Percentiles rank a stretch among this genome's conserved stretches.
These are phyloP conservation scores for Puccinia hordei DNA, from an alignment of 1,284 basidiomycete species.

Conservation along the genomic window DNA sequence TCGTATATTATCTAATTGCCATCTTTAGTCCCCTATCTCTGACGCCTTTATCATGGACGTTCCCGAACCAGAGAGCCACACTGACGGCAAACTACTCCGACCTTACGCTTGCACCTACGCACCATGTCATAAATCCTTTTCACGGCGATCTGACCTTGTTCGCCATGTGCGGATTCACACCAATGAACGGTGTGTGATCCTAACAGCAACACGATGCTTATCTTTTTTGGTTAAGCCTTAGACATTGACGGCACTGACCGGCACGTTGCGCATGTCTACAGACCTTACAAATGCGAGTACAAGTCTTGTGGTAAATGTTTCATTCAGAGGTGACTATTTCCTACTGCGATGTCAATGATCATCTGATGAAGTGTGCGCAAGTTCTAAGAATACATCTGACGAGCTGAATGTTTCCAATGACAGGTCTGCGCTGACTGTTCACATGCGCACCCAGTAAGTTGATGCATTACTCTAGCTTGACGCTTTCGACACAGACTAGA, in stretches of 20 bases:
- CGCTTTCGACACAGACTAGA: neutral
- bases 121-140: slow-evolving; percentile 62
- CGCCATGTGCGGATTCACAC: slow-evolving; percentile 62
- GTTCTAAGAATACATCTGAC: slow-evolving; percentile 52
- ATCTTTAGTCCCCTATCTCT: slow-evolving; percentile 22
- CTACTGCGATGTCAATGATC: slow-evolving; percentile 60
- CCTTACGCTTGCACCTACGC: slow-evolving; percentile 60
- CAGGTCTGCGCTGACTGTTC: slow-evolving; percentile 54
- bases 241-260: slow-evolving; percentile 21
- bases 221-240: neutral
- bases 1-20: slow-evolving; percentile 29
- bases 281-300: slow-evolving; percentile 53
- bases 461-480: neutral
- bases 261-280: slow-evolving; percentile 18
- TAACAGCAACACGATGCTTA: neutral
- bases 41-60: slow-evolving; percentile 28
- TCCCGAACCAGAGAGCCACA: slow-evolving; percentile 32
- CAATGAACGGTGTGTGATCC: slow-evolving; percentile 55
- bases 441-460: slow-evolving; percentile 62
- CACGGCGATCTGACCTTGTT: slow-evolving; percentile 62
- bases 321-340: slow-evolving; percentile 57
- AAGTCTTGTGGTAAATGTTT: slow-evolving; percentile 56
- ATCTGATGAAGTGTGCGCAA: slow-evolving; percentile 56
- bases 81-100: slow-evolving; percentile 51
- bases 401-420: slow-evolving; percentile 56